Evolutionary conservation across 2,329 filamentous ascomycete species (phyloP).

Genomic region (Fusarium devonianum): DNA sequence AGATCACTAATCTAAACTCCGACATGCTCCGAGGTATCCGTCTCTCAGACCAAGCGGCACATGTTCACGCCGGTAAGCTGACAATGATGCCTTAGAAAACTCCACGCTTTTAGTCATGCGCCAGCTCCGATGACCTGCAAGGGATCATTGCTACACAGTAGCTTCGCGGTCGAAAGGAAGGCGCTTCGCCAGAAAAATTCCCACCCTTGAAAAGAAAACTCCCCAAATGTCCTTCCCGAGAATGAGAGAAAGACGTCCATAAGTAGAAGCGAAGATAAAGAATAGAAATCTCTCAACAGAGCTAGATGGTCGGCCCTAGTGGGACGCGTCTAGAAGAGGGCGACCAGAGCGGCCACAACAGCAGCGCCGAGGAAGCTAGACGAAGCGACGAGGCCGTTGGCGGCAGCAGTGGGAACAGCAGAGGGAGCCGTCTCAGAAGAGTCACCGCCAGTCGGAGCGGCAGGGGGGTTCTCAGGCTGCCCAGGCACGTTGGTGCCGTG

Average conservation of each 20-base stretch:
- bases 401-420: constrained; percentile 42
- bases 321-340: constrained; percentile 44
- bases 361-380: constrained; percentile 51
- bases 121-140: constrained; percentile 38
- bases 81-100: constrained; percentile 36
- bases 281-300: constrained; percentile 8
- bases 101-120: constrained; percentile 38
- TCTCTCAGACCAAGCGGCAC: constrained; percentile 24
- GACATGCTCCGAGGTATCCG: constrained; percentile 29
- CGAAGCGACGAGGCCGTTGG: constrained; percentile 49
- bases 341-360: constrained; percentile 50
- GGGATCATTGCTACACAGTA: constrained; percentile 35
- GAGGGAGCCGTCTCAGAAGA: constrained; percentile 25
- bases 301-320: constrained; percentile 9
- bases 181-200: constrained; percentile 31
- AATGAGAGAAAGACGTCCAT: constrained; percentile 36
- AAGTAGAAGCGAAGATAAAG: constrained; percentile 31
- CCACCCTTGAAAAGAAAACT: constrained; percentile 39
- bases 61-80: constrained; percentile 11
- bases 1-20: constrained; percentile 22
- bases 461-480: constrained; percentile 11
- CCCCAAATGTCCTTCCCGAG: too few species aligned
- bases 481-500: constrained; percentile 28
- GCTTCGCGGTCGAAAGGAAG: constrained; percentile 26
- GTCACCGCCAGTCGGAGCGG: constrained; percentile 18